Evolutionary conservation across 352 stramenopile species (phyloP).

Genomic region (Globisporangium cystogenes): DNA sequence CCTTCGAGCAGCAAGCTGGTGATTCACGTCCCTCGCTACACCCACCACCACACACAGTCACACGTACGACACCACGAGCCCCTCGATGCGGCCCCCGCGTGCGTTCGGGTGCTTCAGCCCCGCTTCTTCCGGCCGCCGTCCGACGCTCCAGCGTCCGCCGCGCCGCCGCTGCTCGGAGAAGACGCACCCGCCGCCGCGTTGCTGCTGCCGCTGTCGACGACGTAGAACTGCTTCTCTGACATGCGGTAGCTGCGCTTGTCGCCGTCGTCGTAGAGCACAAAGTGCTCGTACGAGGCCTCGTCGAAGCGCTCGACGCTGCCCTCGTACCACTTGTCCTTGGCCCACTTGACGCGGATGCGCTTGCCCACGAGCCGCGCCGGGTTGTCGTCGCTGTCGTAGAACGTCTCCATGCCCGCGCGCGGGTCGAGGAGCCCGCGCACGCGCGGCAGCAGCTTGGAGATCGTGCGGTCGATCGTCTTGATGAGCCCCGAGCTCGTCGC

Average conservation of each 20-base stretch:
- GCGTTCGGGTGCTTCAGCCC: too few relatives aligned
- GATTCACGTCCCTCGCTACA: background rate
- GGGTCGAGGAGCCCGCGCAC: constrained; percentile 46
- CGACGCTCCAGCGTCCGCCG: too few relatives aligned
- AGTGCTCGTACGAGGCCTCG: constrained; percentile 74
- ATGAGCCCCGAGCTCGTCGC: constrained; percentile 45
- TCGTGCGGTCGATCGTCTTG: constrained; percentile 58
- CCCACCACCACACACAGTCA: background rate
- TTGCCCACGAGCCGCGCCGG: constrained; percentile 76
- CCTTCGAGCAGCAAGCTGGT: background rate
- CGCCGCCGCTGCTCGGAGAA: background rate
- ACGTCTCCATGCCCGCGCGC: constrained; percentile 43
- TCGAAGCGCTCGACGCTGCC: constrained; percentile 74
- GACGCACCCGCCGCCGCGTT: constrained; percentile 9
- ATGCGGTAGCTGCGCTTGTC: constrained; percentile 87
- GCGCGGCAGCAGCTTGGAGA: constrained; percentile 52
- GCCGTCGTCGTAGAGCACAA: constrained; percentile 82
- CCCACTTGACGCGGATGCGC: constrained; percentile 84
- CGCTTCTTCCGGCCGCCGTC: background rate
- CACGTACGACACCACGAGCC: background rate
- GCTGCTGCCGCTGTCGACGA: constrained; percentile 31
- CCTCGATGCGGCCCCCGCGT: background rate
- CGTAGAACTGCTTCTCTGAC: constrained; percentile 86
- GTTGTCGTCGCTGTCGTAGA: constrained; percentile 89
- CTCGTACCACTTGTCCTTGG: constrained; percentile 88